Conservation (phyloP, 2,329 filamentous ascomycete genomes). For the Hirsutella thompsonii region DNA sequence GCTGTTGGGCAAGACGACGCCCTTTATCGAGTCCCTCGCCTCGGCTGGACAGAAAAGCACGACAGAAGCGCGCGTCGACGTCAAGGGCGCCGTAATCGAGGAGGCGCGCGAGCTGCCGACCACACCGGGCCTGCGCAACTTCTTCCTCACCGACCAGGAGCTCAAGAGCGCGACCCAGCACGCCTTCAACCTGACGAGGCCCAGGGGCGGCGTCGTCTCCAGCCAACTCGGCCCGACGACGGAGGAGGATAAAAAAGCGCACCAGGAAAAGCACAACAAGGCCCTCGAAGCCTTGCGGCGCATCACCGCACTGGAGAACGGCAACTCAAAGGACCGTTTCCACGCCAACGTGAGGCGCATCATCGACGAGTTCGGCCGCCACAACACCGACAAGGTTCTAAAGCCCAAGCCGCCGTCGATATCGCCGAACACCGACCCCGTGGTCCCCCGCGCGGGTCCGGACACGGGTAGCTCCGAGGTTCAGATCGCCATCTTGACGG, state of each 20-base stretch:
- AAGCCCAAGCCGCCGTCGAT: constrained; percentile 44
- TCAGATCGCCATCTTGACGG: constrained; percentile 90
- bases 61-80: constrained; percentile 23
- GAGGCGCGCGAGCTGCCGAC: constrained; percentile 30
- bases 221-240: constrained; percentile 26
- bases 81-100: constrained; percentile 25
- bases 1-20: constrained; percentile 63
- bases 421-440: constrained; percentile 23
- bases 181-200: constrained; percentile 56
- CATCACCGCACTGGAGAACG: constrained; percentile 67
- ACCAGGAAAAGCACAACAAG: constrained; percentile 46
- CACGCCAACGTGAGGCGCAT: constrained; percentile 77
- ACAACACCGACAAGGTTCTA: constrained; percentile 67
- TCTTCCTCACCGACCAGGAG: constrained; percentile 58
- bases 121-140: constrained; percentile 51
- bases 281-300: constrained; percentile 65
- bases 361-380: constrained; percentile 77
- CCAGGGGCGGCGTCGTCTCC: constrained; percentile 26
- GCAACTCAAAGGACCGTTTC: constrained; percentile 63
- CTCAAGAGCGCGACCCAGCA: constrained; percentile 52
- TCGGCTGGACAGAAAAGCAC: constrained; percentile 37
- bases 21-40: constrained; percentile 75
- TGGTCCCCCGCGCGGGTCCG: constrained; percentile 55
- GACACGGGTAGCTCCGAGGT: constrained; percentile 95
- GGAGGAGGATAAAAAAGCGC: constrained; percentile 23